Percentiles rank a stretch among this genome's conserved stretches.
phyloP scores from a whole-genome alignment of 1,284 basidiomycete species.

The Ustilago shanxiensis region DNA sequence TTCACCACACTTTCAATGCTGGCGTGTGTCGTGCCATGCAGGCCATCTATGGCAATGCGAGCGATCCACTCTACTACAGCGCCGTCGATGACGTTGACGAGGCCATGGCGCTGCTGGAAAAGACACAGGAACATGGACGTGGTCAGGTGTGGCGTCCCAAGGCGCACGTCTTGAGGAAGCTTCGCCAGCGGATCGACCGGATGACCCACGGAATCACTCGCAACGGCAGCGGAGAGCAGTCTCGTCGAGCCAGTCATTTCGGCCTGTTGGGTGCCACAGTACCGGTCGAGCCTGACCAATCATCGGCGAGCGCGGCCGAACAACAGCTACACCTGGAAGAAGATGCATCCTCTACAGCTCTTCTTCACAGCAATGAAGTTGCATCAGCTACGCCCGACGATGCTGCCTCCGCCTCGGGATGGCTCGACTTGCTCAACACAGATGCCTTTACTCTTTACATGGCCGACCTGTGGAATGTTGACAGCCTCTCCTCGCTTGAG shows the following conservation, averaged over 20 bases:
- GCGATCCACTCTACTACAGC: constrained; percentile 14
- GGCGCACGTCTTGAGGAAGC: constrained; percentile 15
- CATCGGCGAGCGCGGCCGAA: not conserved
- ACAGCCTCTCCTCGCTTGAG: not conserved
- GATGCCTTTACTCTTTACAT: constrained; percentile 11
- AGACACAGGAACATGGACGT: constrained; percentile 10
- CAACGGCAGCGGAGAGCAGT: constrained; percentile 3
- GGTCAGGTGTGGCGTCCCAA: constrained; percentile 10
- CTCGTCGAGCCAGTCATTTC: constrained; percentile 12
- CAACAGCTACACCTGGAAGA: not conserved
- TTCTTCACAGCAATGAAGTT: constrained; percentile 10
- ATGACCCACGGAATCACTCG: constrained; percentile 1
- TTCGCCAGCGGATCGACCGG: constrained; percentile 11
- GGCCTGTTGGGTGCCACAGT: constrained; percentile 11
- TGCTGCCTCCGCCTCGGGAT: constrained; percentile 4
- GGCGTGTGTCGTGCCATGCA: constrained; percentile 22
- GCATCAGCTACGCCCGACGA: constrained; percentile 10
- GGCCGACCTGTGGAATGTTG: constrained; percentile 13
- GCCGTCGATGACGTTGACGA: constrained; percentile 18
- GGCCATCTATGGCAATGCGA: constrained; percentile 13
- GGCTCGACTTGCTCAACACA: constrained; percentile 13
- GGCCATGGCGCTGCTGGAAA: constrained; percentile 14
- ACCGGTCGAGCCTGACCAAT: not conserved
- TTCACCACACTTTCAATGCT: constrained; percentile 26
- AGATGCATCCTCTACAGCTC: not conserved